Base-by-base conservation (phyloP, 1,284 basidiomycete genomes). In the Lentinula novae-zelandiae region DNA sequence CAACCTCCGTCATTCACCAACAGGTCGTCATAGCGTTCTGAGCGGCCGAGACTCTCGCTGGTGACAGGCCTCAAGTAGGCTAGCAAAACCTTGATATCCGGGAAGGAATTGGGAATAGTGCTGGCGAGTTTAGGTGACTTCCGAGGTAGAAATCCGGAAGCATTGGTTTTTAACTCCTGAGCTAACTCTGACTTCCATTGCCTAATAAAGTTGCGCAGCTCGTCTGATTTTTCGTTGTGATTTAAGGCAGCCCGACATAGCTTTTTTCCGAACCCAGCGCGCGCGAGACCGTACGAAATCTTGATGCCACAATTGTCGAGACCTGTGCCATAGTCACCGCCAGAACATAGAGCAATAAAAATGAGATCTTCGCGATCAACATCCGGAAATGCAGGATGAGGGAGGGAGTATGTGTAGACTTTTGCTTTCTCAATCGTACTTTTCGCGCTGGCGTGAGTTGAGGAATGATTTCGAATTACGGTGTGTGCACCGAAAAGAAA, bases 291-390 rank as follows among this genome's bases (percentile, higher is more conserved):
- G 49, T 83, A 81, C 0, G 90, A 83, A 48, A 82, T 88, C 33
- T 77, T 77, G 36, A 80, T 74, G 3, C 90, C 90, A 67, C 86
- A 90, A 2, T 85, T 78, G 12, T 76, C 68, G 13, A 92, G 72
- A 7, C 90, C 90, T 7, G 78, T 86, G 38, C 84, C 82, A 68
- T 98, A 99, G 73, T 99, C 96, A 0, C 95, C 96, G 0, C 96
- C 96, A 9, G 60, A 84, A 79, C 53, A 82, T 74, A 0, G 83
- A 80, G 66, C 89, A 52, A 57, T 53, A 42, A 61, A 60, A 20
- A 60, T 54, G 48, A 60, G 51, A 33, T 63, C 62, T 46, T 56
- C 62, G 12, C 52, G 62, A 15, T 46, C 55, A 17, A 63, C 8
- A 22, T 57, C 44, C 20, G 44, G 40, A 17, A 58, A 40, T 9